phyloP scores from a whole-genome alignment of 2,329 filamentous ascomycete species.

The Teratosphaeria destructans region DNA sequence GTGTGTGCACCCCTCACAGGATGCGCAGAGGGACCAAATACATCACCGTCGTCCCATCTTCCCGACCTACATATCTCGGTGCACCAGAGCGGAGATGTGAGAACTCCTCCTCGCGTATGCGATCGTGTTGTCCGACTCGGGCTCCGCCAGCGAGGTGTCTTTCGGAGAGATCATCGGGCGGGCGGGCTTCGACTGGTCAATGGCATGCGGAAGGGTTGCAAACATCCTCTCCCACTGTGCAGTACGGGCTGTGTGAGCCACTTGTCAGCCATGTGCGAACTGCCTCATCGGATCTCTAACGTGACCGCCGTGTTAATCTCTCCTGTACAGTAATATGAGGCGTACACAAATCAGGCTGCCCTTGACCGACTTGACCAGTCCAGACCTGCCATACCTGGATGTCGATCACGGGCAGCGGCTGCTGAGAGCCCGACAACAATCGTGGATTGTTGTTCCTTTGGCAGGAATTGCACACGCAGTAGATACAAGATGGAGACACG shows the following conservation, averaged over 20 bases:
- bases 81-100: too few relatives aligned
- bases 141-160: too few relatives aligned
- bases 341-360: background rate
- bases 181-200: background rate
- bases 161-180: too few relatives aligned
- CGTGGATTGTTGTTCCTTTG: background rate
- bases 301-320: background rate
- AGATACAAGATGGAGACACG: background rate
- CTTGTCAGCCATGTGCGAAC: background rate
- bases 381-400: background rate
- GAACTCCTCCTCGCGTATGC: too few relatives aligned
- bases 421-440: background rate
- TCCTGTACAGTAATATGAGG: background rate
- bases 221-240: background rate
- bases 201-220: background rate
- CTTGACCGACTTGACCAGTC: background rate
- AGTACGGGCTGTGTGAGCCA: background rate
- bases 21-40: background rate
- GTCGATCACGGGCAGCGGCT: background rate
- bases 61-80: too few relatives aligned
- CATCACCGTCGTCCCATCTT: background rate
- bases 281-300: background rate
- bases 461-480: background rate
- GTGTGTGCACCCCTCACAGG: background rate
- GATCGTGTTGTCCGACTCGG: too few relatives aligned